Conservation (phyloP, 306 rosid species). For the Medicago lupulina region DNA sequence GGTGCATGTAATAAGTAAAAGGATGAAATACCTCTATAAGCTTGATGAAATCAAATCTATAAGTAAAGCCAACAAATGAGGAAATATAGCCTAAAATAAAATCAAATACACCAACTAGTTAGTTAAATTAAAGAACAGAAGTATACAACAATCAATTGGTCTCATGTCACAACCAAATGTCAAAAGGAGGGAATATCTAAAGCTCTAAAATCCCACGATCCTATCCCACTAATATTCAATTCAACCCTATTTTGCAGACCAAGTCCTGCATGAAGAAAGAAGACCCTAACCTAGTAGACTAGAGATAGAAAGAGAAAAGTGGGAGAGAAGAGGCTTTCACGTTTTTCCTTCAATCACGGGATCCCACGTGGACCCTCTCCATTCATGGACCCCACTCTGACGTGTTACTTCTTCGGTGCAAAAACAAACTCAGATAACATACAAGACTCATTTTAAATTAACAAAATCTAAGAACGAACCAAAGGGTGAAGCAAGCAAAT, state of each 20-base stretch:
- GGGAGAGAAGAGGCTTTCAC: constrained; percentile 65
- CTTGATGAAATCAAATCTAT: not conserved
- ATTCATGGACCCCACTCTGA: constrained; percentile 74
- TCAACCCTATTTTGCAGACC: constrained; percentile 25
- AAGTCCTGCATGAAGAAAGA: constrained; percentile 22
- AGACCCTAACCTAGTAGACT: not conserved
- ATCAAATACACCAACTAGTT: not conserved
- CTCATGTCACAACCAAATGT: constrained; percentile 33
- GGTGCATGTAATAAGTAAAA: not conserved
- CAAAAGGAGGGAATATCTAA: constrained; percentile 14
- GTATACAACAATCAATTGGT: not conserved
- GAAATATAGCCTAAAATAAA: not conserved
- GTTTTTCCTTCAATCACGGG: constrained; percentile 55
- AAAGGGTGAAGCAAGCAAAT: not conserved
- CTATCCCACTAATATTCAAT: not conserved
- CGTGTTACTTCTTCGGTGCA: constrained; percentile 49
- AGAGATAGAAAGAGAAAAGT: constrained; percentile 1
- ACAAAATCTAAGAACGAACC: constrained; percentile 1
- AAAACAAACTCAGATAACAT: constrained; percentile 17
- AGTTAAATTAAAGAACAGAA: not conserved
- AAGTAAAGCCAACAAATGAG: not conserved
- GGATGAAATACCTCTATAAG: not conserved
- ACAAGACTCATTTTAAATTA: constrained; percentile 22
- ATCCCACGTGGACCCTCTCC: constrained; percentile 63
- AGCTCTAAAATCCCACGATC: not conserved